phyloP scores from a whole-genome alignment of 2,329 filamentous ascomycete species.

The Aspergillus neotritici region DNA sequence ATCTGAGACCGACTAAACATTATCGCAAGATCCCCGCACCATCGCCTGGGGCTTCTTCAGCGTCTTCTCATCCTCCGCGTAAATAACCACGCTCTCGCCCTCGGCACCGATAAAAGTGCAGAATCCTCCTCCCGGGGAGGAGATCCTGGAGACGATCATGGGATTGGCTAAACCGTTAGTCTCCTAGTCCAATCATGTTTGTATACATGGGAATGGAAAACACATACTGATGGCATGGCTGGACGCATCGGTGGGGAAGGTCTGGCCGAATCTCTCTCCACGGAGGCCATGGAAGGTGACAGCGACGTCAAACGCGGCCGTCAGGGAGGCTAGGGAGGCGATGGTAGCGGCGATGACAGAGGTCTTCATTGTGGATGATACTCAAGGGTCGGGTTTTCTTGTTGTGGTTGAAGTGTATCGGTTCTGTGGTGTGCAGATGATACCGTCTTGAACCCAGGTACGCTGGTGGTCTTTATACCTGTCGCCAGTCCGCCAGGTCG shows the following conservation, averaged over 20 bases:
- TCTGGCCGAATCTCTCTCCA: conserved; percentile 2
- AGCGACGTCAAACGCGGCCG: conserved; percentile 6
- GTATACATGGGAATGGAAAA: background rate
- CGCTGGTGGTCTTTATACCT: no score
- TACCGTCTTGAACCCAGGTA: no score
- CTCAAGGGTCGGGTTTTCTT: no score
- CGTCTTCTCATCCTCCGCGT: conserved; percentile 1
- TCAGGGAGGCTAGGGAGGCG: conserved; percentile 2
- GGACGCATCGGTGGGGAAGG: conserved; percentile 3
- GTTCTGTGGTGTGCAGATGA: no score
- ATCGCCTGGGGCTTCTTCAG: conserved; percentile 5
- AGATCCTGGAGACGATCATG: conserved; percentile 4
- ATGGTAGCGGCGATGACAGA: background rate
- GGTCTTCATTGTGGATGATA: conserved; percentile 5
- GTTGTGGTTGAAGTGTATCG: no score
- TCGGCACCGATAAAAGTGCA: conserved; percentile 6
- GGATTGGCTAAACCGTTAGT: conserved; percentile 1
- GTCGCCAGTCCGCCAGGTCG: no score
- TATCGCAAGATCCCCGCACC: conserved; percentile 2
- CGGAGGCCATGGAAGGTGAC: conserved; percentile 8
- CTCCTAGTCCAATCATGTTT: background rate
- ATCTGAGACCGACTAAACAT: background rate
- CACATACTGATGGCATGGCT: conserved; percentile 4
- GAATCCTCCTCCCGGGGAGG: conserved; percentile 7
- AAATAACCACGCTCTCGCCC: conserved; percentile 5